phyloP scores from a whole-genome alignment of 2,329 filamentous ascomycete species.

The Aureobasidium pullulans region DNA sequence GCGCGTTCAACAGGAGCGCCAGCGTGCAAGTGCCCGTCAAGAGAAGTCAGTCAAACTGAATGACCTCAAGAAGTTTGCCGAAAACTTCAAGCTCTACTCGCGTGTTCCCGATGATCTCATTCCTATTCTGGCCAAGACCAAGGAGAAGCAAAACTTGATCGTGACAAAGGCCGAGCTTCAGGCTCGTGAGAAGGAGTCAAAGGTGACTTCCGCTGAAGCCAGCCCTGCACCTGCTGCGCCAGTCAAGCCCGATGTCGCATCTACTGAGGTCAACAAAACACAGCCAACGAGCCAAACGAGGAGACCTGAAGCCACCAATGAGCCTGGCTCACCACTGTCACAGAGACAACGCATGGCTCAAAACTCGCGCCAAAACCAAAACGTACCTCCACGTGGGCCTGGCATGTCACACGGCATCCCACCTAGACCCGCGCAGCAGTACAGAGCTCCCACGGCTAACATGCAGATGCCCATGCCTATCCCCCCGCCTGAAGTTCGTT shows the following conservation, averaged over 20 bases:
- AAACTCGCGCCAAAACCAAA: not conserved
- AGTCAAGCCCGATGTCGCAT: conserved; percentile 12
- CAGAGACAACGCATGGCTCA: conserved; percentile 12
- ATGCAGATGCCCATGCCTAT: conserved; percentile 10
- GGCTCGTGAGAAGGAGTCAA: conserved; percentile 49
- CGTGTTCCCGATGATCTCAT: conserved; percentile 88
- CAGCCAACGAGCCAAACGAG: not conserved
- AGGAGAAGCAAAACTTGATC: conserved; percentile 87
- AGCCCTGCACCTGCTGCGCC: conserved; percentile 23
- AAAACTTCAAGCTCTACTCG: conserved; percentile 88
- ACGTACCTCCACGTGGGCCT: conserved; percentile 10
- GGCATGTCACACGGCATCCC: not conserved
- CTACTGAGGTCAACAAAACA: not conserved
- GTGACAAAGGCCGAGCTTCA: conserved; percentile 79
- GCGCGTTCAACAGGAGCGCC: conserved; percentile 43
- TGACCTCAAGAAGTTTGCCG: conserved; percentile 90
- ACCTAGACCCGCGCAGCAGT: not conserved
- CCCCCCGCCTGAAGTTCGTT: conserved; percentile 8
- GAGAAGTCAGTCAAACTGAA: conserved; percentile 91
- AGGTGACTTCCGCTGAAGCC: conserved; percentile 33
- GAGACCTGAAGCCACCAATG: not conserved
- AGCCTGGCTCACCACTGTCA: not conserved
- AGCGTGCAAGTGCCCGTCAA: conserved; percentile 48
- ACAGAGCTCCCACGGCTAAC: not conserved
- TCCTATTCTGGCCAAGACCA: conserved; percentile 92